Percentiles rank a stretch among this genome's conserved stretches.
These are phyloP conservation scores for Fusarium sororula DNA, from an alignment of 2,329 filamentous ascomycete genomes.

Conservation along the genomic window DNA sequence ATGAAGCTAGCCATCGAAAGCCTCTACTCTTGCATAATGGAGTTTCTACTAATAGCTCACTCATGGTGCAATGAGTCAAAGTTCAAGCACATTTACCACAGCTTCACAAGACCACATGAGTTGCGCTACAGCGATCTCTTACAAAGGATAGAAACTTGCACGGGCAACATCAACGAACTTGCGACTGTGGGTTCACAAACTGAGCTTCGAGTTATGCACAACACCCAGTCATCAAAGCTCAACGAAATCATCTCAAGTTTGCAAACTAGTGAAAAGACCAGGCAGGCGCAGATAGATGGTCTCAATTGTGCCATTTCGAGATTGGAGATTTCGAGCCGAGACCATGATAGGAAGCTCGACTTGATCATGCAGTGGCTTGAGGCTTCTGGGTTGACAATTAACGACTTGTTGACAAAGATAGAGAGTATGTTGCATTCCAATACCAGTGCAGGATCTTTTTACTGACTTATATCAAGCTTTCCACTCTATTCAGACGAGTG, in stretches of 20 bases:
- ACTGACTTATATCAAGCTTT: background rate
- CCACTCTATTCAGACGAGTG: constrained; percentile 1
- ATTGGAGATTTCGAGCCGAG: background rate
- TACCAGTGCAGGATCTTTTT: fast-evolving
- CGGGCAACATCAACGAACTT: background rate
- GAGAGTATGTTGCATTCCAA: background rate
- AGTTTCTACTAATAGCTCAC: constrained; percentile 9
- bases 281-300: background rate
- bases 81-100: constrained; percentile 4
- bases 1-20: background rate
- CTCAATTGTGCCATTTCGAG: background rate
- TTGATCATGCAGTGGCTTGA: background rate
- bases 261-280: background rate
- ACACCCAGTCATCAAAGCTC: background rate
- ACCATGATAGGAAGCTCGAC: background rate
- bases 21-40: background rate
- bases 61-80: constrained; percentile 13
- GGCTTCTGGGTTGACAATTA: background rate
- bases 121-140: background rate
- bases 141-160: background rate
- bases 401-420: background rate
- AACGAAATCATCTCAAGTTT: background rate
- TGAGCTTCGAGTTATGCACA: constrained; percentile 7
- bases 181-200: background rate
- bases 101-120: constrained; percentile 3